Conservation (phyloP, 1,284 basidiomycete genomes). For the Gymnopus androsaceus region DNA sequence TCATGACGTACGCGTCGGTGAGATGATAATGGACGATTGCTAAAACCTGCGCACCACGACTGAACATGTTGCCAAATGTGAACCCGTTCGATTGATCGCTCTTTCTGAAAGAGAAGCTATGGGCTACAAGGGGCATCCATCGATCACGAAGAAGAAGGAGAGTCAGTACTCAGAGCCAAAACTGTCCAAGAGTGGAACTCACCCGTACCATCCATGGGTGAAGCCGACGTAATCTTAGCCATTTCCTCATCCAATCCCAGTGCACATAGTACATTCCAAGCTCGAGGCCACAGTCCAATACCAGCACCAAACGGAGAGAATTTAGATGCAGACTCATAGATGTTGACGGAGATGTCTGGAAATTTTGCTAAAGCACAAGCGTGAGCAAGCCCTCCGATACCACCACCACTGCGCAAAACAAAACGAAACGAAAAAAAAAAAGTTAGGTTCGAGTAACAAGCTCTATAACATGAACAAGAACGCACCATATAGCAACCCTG, state of each 20-base stretch:
- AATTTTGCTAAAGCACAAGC: slow-evolving; percentile 30
- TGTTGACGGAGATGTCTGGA: slow-evolving; percentile 28
- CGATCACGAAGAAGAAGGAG: background rate
- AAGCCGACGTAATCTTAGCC: slow-evolving; percentile 24
- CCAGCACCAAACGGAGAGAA: slow-evolving; percentile 36
- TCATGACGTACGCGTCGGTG: background rate
- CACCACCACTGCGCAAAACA: slow-evolving; percentile 36
- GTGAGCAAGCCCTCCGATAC: slow-evolving; percentile 33
- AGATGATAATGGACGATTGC: background rate
- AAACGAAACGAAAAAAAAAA: background rate
- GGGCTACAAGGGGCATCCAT: slow-evolving; percentile 14
- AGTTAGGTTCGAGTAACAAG: background rate
- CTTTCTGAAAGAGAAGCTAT: slow-evolving; percentile 26
- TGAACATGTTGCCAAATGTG: slow-evolving; percentile 22
- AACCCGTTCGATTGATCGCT: slow-evolving; percentile 26
- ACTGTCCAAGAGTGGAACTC: slow-evolving; percentile 2
- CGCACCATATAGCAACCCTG: slow-evolving; percentile 25
- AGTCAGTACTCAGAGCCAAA: background rate
- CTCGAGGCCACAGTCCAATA: slow-evolving; percentile 32
- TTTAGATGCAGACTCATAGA: slow-evolving; percentile 34
- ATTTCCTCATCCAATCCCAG: slow-evolving; percentile 30
- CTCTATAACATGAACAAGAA: background rate
- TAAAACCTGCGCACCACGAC: slow-evolving; percentile 18
- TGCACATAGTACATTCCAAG: slow-evolving; percentile 30
- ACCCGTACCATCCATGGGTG: slow-evolving; percentile 19